Evolutionary conservation across 768 basidiomycete genomes (phyloP).

Genomic region (Mycena vitilis): DNA sequence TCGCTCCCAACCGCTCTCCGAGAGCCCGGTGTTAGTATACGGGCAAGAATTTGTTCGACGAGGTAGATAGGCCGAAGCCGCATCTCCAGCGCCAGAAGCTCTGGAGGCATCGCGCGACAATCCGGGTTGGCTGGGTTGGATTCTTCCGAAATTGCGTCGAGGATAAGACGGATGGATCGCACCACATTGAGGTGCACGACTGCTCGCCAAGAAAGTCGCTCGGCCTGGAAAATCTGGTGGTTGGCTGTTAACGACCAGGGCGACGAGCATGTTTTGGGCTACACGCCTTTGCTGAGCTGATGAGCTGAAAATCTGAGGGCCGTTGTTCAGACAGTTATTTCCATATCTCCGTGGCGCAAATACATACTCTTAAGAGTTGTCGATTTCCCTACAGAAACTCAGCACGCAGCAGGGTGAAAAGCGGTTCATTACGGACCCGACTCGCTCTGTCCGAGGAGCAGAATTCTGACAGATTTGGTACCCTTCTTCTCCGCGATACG

Average conservation of each 20-base stretch:
- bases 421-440: slow-evolving; percentile 50
- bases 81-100: slow-evolving; percentile 57
- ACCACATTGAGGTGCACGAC: slow-evolving; percentile 64
- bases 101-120: slow-evolving; percentile 49
- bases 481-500: slow-evolving; percentile 50
- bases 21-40: slow-evolving; percentile 53
- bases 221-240: slow-evolving; percentile 51
- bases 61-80: slow-evolving; percentile 62
- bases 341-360: not conserved
- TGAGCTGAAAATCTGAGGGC: slow-evolving; percentile 53
- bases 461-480: slow-evolving; percentile 51
- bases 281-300: slow-evolving; percentile 53
- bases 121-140: slow-evolving; percentile 31
- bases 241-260: not conserved
- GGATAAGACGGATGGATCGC: slow-evolving; percentile 58
- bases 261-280: no score
- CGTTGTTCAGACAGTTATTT: not conserved
- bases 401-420: not conserved
- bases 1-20: not conserved
- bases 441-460: slow-evolving; percentile 63
- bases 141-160: slow-evolving; percentile 37
- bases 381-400: slow-evolving; percentile 57
- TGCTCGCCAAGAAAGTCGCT: slow-evolving; percentile 58
- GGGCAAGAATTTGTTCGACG: slow-evolving; percentile 61
- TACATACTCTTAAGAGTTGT: slow-evolving; percentile 68